phyloP scores from a whole-genome alignment of 2,329 filamentous ascomycete genomes.

The Setomelanomma holmii region DNA sequence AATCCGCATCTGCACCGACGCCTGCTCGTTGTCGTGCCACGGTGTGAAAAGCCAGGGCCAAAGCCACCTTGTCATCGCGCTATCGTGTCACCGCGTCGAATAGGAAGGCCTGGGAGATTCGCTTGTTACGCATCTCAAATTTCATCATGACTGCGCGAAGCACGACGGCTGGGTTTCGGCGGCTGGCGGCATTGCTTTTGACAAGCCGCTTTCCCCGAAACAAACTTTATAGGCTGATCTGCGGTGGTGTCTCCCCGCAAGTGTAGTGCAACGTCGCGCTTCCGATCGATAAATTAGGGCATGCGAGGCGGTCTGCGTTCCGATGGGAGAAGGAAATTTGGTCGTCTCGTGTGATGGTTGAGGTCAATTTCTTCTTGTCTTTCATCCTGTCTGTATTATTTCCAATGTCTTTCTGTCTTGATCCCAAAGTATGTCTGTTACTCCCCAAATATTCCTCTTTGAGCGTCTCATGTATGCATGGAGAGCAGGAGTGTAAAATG shows the following conservation, averaged over 20 bases:
- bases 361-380: background rate
- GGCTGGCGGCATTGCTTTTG: conserved; percentile 5
- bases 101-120: conserved; percentile 23
- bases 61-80: conserved; percentile 24
- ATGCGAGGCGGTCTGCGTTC: conserved; percentile 3
- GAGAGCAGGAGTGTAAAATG: too few relatives aligned
- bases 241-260: conserved; percentile 26
- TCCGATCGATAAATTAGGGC: conserved; percentile 2
- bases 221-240: conserved; percentile 21
- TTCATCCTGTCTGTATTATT: too few relatives aligned
- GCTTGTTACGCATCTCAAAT: conserved; percentile 21
- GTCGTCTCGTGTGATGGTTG: conserved; percentile 5
- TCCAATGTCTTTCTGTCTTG: conserved; percentile 2
- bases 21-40: conserved; percentile 17
- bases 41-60: conserved; percentile 17
- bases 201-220: conserved; percentile 26
- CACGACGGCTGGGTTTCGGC: conserved; percentile 3
- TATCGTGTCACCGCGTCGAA: conserved; percentile 22
- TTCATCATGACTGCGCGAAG: background rate
- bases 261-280: conserved; percentile 10
- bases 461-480: too few relatives aligned
- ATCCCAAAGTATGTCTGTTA: too few relatives aligned
- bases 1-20: background rate
- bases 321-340: background rate
- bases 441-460: too few relatives aligned